A percentile compares a stretch with the other conserved stretches of the same genome.
Conservation (phyloP, 2,329 filamentous ascomycete species). For the Cladophialophora carrionii region DNA sequence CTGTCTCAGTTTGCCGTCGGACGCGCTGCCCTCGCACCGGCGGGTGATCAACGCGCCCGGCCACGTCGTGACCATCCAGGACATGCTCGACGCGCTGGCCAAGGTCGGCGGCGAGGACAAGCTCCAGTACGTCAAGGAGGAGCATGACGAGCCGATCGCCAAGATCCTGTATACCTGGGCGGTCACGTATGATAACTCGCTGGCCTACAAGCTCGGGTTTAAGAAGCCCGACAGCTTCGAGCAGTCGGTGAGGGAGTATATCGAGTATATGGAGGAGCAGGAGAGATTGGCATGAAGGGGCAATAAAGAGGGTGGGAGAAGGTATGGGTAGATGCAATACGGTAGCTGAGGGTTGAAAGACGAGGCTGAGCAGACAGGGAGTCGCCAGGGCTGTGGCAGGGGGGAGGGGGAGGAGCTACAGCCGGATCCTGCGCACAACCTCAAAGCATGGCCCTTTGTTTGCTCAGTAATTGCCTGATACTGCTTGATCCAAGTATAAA, state of each 20-base stretch:
- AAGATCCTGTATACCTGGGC: slow-evolving; percentile 62
- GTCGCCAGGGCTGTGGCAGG: background rate
- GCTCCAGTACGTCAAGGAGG: slow-evolving; percentile 56
- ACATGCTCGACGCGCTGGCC: slow-evolving; percentile 61
- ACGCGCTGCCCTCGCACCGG: slow-evolving; percentile 49
- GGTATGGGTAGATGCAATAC: too few species aligned
- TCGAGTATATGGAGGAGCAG: slow-evolving; percentile 44
- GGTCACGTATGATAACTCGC: slow-evolving; percentile 57
- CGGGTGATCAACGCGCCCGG: slow-evolving; percentile 64
- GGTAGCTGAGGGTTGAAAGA: background rate
- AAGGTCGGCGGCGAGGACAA: slow-evolving; percentile 60
- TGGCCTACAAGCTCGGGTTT: slow-evolving; percentile 57
- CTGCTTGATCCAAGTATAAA: background rate
- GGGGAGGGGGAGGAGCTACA: too few species aligned
- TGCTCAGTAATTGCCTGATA: background rate
- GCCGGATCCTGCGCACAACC: background rate
- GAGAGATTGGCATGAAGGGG: slow-evolving; percentile 16
- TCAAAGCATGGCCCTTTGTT: background rate
- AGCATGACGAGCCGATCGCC: slow-evolving; percentile 55
- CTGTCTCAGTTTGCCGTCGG: slow-evolving; percentile 50
- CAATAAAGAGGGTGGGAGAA: background rate
- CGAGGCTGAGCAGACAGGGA: slow-evolving; percentile 1
- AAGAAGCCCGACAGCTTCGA: slow-evolving; percentile 58
- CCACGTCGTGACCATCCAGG: slow-evolving; percentile 55
- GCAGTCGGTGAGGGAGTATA: slow-evolving; percentile 60